Evolutionary conservation across 1,139 yeast species (phyloP), one percentile per base, ranked within the genome.

Genomic region (Hemisphaericaspora xylanilytica): DNA sequence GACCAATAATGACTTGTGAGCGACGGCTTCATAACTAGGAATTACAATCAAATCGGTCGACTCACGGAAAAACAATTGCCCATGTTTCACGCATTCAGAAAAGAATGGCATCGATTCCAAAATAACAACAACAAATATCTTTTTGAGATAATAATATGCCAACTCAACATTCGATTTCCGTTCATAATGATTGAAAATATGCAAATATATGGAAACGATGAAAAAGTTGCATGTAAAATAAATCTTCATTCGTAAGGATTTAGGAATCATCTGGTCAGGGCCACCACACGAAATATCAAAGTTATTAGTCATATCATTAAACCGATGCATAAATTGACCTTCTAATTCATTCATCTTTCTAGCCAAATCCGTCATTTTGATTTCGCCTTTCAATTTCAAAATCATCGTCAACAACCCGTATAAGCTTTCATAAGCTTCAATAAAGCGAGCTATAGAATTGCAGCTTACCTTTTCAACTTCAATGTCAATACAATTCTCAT

Each of bases 141-240:
- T 66, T 39, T 55, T 63, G 41, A 60, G 45, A 42, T 65, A 67
- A 42, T 50, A 65, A 44, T 49, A 65, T 1, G 66, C 53, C 12
- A 56, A 46, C 3, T 51, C 51, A 28, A 40, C 37, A 40, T 61
- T 57, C 17, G 45, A 45, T 35, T 52, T 52, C 31, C 45, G 47
- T 41, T 71, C 76, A 43, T 63, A 68, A 46, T 65, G 60, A 34
- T 67, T 56, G 44, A 63, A 58, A n/a, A 71, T 46, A 47, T 65
- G 68, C 37, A 65, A 61, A 41, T 58, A 54, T 4, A 68, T 44
- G 36, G 50, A 67, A 50, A 50, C 48, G 33, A 51, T 33, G 24
- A 46, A 48, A 11, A 58, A 47, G 32, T 51, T 51, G 9, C 58
- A 43, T 6, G 56, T 48, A 31, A 67, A 44, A 37, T 51, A 55